Evolutionary conservation across 1,284 basidiomycete genomes (phyloP), one percentile per base, ranked within the genome.

Genomic region (Gastroboletus turbinatus): DNA sequence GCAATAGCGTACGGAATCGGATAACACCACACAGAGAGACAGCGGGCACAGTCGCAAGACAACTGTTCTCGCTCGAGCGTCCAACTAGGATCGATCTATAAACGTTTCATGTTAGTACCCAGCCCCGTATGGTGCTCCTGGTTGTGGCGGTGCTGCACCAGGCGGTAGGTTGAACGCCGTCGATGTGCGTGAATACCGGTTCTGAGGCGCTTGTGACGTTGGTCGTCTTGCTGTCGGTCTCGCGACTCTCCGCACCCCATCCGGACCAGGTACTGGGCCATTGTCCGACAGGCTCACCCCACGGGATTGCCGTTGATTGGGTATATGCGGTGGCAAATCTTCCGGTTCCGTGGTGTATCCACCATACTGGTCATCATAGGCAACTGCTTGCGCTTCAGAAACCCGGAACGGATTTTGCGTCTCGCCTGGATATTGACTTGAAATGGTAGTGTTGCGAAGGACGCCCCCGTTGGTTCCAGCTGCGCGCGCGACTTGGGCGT

Each of bases 231-330:
- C 73, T 7, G 75, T 67, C 39, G 78, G 82, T 62, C 87, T 76
- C 47, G 87, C 78, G 21, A 92, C 85, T 54, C 90, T 75, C 38
- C 90, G 81, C 17, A 91, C 90, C 39, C 85, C 87, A 5, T 90
- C 86, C 7, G 86, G 83, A 30, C 82, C 82, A 46, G 88, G 84
- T 3, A 94, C 89, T 46, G 90, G 90, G 16, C 93, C 93, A 61
- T 82, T 78, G 65, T 95, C 93, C 47, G 82, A 82, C 56, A 95
- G 71, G 50, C 85, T 86, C 33, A 95, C 79, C 32, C 92, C 92
- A 19, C 88, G 79, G 13, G 68, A 73, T 63, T 65, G 68, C 50
- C 67, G 66, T 52, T 63, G 59, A 46, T 33, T 60, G 49, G 65
- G 59, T 45, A 66, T 57, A 53, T 65, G 69, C 51, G 66, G 67